These are phyloP conservation scores for Boletellus dicymbophilus DNA, from an alignment of 1,284 basidiomycete species.

Conservation along the genomic window DNA sequence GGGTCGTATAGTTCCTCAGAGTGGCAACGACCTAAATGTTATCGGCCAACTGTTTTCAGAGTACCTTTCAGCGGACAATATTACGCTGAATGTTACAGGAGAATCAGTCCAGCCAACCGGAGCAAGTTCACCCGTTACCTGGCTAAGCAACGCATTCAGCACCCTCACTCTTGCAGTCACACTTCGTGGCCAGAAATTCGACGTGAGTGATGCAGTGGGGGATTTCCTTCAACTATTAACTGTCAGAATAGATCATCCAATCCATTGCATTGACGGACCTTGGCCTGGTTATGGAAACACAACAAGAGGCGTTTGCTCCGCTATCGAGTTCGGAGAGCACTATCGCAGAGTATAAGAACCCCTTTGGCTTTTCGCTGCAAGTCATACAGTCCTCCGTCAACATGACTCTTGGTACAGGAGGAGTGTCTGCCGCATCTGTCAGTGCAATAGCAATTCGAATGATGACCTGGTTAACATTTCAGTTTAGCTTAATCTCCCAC, in stretches of 20 bases:
- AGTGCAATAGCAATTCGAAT: constrained; percentile 6
- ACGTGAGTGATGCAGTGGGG: constrained; percentile 33
- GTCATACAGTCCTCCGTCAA: constrained; percentile 58
- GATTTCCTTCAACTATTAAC: not conserved
- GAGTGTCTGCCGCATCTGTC: constrained; percentile 58
- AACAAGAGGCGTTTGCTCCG: constrained; percentile 58
- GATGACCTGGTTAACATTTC: constrained; percentile 5
- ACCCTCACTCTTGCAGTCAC: constrained; percentile 63
- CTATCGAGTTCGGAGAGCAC: constrained; percentile 62
- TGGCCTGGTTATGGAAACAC: constrained; percentile 51
- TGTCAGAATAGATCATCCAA: constrained; percentile 56
- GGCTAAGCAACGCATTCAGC: constrained; percentile 74
- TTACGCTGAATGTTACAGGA: constrained; percentile 62
- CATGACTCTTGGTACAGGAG: constrained; percentile 51
- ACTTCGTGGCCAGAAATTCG: constrained; percentile 65
- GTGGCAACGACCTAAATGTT: constrained; percentile 50
- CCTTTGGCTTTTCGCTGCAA: constrained; percentile 76
- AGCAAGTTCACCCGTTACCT: constrained; percentile 51
- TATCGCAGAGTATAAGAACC: constrained; percentile 71
- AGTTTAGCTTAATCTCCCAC: constrained; percentile 57
- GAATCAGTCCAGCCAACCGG: constrained; percentile 63
- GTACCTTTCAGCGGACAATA: constrained; percentile 68
- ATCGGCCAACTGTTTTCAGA: constrained; percentile 70
- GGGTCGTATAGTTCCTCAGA: constrained; percentile 67
- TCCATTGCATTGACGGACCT: constrained; percentile 67